These are phyloP conservation scores for Ogataea ganodermae DNA, from an alignment of 805 yeast genomes.

Conservation along the genomic window DNA sequence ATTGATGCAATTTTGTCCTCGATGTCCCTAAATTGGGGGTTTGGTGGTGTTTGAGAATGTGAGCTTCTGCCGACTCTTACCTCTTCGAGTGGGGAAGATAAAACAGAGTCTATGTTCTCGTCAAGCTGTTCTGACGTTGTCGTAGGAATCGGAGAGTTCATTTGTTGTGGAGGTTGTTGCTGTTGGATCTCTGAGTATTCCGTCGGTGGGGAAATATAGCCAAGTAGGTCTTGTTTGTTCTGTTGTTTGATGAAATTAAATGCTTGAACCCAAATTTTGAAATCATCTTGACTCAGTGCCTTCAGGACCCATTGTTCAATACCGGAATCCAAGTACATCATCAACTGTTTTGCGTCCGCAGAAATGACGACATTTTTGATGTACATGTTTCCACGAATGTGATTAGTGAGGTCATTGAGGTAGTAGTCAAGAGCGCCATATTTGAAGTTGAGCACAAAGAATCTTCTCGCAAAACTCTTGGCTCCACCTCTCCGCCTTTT, in stretches of 20 bases:
- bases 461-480: constrained; percentile 85
- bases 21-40: constrained; percentile 17
- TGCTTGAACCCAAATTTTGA: constrained; percentile 82
- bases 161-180: constrained; percentile 1
- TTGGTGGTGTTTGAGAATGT: constrained; percentile 5
- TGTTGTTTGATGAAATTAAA: constrained; percentile 53
- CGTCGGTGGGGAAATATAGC: constrained; percentile 1
- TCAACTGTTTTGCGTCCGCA: constrained; percentile 65
- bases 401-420: constrained; percentile 65
- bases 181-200: neutral
- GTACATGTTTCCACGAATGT: constrained; percentile 90
- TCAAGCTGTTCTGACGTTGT: neutral
- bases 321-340: constrained; percentile 87
- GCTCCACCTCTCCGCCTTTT: constrained; percentile 75
- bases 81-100: constrained; percentile 18
- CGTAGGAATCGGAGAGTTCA: neutral
- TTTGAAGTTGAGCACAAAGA: constrained; percentile 78
- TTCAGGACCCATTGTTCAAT: constrained; percentile 91
- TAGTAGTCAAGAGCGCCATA: constrained; percentile 85
- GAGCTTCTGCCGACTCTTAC: constrained; percentile 19
- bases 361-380: constrained; percentile 78
- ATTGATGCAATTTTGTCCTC: constrained; percentile 22
- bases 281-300: constrained; percentile 64
- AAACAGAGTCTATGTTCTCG: neutral
- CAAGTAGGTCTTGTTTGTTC: constrained; percentile 17